A percentile compares a stretch with the other conserved stretches of the same genome.
These are phyloP conservation scores for Cyclospora cayetanensis DNA, from an alignment of 169 alveolate genomes.

Conservation along the genomic window DNA sequence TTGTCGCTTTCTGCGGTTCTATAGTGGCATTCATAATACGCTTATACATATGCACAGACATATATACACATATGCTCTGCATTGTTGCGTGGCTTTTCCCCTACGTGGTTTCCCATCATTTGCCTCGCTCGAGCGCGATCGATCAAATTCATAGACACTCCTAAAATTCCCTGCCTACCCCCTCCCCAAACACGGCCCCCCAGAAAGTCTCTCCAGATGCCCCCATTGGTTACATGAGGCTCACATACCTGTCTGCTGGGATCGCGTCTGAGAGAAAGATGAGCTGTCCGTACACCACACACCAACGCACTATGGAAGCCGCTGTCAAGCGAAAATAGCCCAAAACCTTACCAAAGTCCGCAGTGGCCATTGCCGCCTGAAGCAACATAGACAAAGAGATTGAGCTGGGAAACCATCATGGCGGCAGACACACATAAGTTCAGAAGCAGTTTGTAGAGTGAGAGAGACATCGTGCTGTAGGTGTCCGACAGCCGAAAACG, in stretches of 20 bases:
- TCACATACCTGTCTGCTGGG: constrained; percentile 42
- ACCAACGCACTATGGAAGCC: constrained; percentile 64
- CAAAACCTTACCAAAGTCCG: constrained; percentile 21
- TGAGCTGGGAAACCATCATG: background rate
- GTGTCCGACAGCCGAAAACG: background rate
- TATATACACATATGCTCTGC: too few species aligned
- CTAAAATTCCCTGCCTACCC: too few species aligned
- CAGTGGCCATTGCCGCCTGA: constrained; percentile 66
- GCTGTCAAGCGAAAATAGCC: constrained; percentile 62
- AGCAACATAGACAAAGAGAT: background rate
- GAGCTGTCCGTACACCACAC: constrained; percentile 62
- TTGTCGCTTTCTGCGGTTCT: too few species aligned
- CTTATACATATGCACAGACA: too few species aligned
- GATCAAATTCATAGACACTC: too few species aligned
- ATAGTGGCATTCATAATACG: too few species aligned
- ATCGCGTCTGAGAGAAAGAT: constrained; percentile 38
- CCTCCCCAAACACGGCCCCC: too few species aligned
- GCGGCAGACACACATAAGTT: background rate
- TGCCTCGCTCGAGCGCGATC: too few species aligned
- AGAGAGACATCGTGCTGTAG: background rate
- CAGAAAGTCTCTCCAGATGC: too few species aligned
- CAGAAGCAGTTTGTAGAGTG: background rate
- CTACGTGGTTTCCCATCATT: too few species aligned
- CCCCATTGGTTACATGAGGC: too few species aligned
- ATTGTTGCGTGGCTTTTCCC: too few species aligned